Conservation (phyloP, 306 rosid genomes). For the Rosa rugosa region DNA sequence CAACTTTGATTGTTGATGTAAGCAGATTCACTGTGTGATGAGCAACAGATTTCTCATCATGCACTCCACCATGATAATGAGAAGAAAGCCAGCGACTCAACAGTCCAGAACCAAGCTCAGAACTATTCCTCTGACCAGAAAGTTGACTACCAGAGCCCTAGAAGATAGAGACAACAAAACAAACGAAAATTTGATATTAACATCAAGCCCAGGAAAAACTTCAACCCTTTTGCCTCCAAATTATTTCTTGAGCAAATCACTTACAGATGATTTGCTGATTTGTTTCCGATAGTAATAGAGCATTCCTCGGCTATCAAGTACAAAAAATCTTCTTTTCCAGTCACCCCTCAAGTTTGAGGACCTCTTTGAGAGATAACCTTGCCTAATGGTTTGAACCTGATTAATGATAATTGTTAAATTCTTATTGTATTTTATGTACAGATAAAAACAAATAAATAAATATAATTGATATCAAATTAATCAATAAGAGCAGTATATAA, state of each 20-base stretch:
- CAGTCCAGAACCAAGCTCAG: constrained; percentile 99
- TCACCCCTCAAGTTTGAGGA: constrained; percentile 97
- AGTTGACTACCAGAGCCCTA: constrained; percentile 83
- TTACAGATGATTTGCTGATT: constrained; percentile 86
- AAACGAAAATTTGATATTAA: constrained; percentile 21
- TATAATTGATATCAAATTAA: constrained; percentile 2
- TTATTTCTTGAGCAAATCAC: constrained; percentile 38
- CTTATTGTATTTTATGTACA: background rate
- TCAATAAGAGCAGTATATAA: constrained; percentile 11
- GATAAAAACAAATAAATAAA: background rate
- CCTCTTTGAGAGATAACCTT: constrained; percentile 99
- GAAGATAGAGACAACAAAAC: constrained; percentile 31
- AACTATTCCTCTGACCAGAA: constrained; percentile 95
- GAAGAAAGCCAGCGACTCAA: constrained; percentile 97
- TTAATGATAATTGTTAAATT: constrained; percentile 7
- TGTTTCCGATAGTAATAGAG: constrained; percentile 97
- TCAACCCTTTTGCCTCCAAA: constrained; percentile 23
- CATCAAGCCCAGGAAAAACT: constrained; percentile 11
- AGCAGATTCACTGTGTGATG: constrained; percentile 98
- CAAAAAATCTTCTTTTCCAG: constrained; percentile 99
- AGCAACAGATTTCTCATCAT: constrained; percentile 98
- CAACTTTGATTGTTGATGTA: constrained; percentile 97
- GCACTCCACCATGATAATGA: constrained; percentile 98
- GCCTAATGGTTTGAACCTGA: constrained; percentile 99
- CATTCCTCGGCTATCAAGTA: constrained; percentile 99